phyloP scores from a whole-genome alignment of 805 yeast genomes.

The Saturnispora kantuleensis region DNA sequence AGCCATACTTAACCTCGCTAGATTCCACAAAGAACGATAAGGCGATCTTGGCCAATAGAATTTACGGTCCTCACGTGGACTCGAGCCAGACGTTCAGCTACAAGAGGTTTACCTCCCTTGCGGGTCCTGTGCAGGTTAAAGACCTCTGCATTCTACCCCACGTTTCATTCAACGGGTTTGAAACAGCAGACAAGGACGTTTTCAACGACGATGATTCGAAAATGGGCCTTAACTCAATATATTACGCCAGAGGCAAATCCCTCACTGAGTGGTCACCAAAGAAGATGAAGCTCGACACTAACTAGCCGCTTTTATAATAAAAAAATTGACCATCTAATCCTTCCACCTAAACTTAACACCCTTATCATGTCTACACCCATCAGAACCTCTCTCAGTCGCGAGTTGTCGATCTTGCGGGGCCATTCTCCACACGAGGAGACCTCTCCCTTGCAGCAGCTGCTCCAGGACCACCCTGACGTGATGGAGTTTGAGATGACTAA shows the following conservation, averaged over 20 bases:
- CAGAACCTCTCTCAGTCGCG: slow-evolving; percentile 3
- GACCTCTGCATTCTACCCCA: slow-evolving; percentile 24
- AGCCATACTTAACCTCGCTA: slow-evolving; percentile 19
- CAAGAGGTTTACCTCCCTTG: slow-evolving; percentile 18
- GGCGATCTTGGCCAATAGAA: slow-evolving; percentile 9
- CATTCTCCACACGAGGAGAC: background rate
- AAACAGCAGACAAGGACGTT: slow-evolving; percentile 15
- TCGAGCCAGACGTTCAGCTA: slow-evolving; percentile 18
- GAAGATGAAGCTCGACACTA: slow-evolving; percentile 14
- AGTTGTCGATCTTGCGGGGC: slow-evolving; percentile 1
- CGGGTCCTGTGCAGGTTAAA: slow-evolving; percentile 25
- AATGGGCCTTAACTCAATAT: slow-evolving; percentile 19
- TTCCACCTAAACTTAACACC: too few relatives aligned
- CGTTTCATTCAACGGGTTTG: slow-evolving; percentile 23
- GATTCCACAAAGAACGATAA: slow-evolving; percentile 14
- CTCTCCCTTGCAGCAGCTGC: slow-evolving; percentile 2
- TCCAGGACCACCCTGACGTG: slow-evolving; percentile 5
- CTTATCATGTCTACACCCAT: slow-evolving; percentile 5
- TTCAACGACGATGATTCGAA: slow-evolving; percentile 22
- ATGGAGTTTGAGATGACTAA: slow-evolving; percentile 54
- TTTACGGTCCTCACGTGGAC: slow-evolving; percentile 21
- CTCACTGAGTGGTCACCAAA: slow-evolving; percentile 17
- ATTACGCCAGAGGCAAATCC: slow-evolving; percentile 21
- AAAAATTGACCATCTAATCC: too few relatives aligned
- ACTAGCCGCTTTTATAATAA: background rate